Evolutionary conservation across 805 yeast species (phyloP), one percentile per base, ranked within the genome.

Genomic region (Komagataella phaffii): DNA sequence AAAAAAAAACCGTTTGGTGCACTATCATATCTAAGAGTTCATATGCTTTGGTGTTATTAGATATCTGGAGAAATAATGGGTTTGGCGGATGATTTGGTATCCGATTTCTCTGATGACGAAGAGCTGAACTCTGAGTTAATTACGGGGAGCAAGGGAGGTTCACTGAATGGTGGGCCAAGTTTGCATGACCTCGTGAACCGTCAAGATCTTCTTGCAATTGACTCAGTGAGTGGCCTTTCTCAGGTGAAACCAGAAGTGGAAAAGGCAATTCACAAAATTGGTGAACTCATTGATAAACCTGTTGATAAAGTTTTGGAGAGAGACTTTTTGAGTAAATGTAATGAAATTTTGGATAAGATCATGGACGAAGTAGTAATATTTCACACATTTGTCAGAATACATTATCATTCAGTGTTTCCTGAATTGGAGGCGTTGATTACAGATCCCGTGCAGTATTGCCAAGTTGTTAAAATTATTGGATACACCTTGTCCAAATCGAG

Each of bases 381-480:
- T 7, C 77, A 77, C 53, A 62, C 71, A 5, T 76, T 75, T 50
- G 65, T 84, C 44, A 76, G 72, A 49, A 60, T 72, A 0, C 71
- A 73, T 23, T 89, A 88, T 59, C 65, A 71, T 7, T 71, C 75
- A 3, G 75, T 82, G 17, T 88, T 88, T 65, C 81, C 86, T 0
- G 96, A 89, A 58, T 67, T 89, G 49, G 84, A 75, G 21, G 67
- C 81, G 0, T 66, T 89, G 44, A 72, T 87, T 1, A 68, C 79
- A 8, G 77, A 77, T 53, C 81, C 91, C 0, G 61, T 76, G 0
- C 82, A 81, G 52, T 89, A 80, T 64, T 77, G 84, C 7, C 67
- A 67, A 24, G 67, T 80, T 1, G 73, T 85, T 2, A 55, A 64
- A 43, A 56, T 75, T 0, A 64, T 88, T 2, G 80, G 83, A 40